A percentile compares a stretch with the other conserved stretches of the same genome.
phyloP scores from a whole-genome alignment of 495 filamentous ascomycete species.

The Talaromyces trachyspermus region DNA sequence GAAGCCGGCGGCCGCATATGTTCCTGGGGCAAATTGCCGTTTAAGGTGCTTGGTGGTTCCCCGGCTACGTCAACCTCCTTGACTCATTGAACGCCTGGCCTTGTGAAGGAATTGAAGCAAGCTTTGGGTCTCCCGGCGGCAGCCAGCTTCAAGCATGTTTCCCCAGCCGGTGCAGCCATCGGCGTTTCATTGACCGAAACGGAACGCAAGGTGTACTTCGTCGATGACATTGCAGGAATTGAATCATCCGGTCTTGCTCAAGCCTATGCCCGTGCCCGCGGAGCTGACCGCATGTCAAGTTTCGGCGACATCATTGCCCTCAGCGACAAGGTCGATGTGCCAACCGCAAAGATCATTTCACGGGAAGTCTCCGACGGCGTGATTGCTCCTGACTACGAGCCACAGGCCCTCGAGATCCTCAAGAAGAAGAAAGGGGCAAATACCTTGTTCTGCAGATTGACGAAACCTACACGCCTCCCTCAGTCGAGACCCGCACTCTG shows the following conservation, averaged over 20 bases:
- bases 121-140: constrained; percentile 85
- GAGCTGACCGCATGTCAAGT: constrained; percentile 93
- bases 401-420: constrained; percentile 80
- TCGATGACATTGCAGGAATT: constrained; percentile 85
- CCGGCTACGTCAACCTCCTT: constrained; percentile 94
- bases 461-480: constrained; percentile 67
- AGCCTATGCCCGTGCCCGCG: constrained; percentile 90
- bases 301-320: constrained; percentile 96
- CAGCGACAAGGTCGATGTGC: constrained; percentile 77
- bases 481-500: constrained; percentile 73
- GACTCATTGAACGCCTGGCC: constrained; percentile 97
- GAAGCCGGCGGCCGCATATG: constrained; percentile 83
- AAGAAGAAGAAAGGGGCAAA: constrained; percentile 98
- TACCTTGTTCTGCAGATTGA: constrained; percentile 97
- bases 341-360: constrained; percentile 92
- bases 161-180: constrained; percentile 91
- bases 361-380: constrained; percentile 97
- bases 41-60: constrained; percentile 92
- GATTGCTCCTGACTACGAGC: constrained; percentile 79
- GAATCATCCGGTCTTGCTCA: constrained; percentile 80
- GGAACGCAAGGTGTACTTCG: constrained; percentile 96
- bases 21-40: constrained; percentile 69
- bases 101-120: constrained; percentile 93
- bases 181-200: constrained; percentile 75
- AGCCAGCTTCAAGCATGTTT: constrained; percentile 98